Evolutionary conservation across 345 rosid species (phyloP).

Genomic region (Arabis hirsuta): DNA sequence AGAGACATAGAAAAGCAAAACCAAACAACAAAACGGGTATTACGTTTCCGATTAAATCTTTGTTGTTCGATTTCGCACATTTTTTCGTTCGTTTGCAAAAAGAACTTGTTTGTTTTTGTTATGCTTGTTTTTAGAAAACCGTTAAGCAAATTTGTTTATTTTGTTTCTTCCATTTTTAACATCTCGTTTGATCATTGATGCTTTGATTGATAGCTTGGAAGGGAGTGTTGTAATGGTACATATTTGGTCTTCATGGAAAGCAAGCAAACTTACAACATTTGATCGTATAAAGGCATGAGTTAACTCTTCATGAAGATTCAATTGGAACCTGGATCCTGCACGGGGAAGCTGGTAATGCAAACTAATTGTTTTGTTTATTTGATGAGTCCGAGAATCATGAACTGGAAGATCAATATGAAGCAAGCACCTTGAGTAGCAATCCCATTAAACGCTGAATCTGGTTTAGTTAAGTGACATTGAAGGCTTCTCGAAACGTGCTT

Average conservation of each 20-base stretch:
- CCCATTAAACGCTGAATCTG: slow-evolving; percentile 89
- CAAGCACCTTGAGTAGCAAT: slow-evolving; percentile 75
- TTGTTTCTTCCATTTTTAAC: neutral
- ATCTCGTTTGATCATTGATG: slow-evolving; percentile 23
- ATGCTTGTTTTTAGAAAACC: slow-evolving; percentile 21
- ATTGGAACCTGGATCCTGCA: slow-evolving; percentile 71
- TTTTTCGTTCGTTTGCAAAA: neutral
- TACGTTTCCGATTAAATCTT: slow-evolving; percentile 53
- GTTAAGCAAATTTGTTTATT: neutral
- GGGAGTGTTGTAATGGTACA: slow-evolving; percentile 34
- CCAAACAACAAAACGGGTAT: slow-evolving; percentile 66
- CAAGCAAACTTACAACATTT: slow-evolving; percentile 17
- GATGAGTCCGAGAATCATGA: slow-evolving; percentile 78
- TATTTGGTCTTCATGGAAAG: slow-evolving; percentile 24
- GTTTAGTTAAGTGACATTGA: slow-evolving; percentile 82
- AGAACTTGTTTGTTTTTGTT: slow-evolving; percentile 13
- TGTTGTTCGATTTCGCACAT: slow-evolving; percentile 7
- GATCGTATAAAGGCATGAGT: neutral
- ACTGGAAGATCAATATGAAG: slow-evolving; percentile 90
- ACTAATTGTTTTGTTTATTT: slow-evolving; percentile 85
- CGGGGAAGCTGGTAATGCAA: slow-evolving; percentile 92
- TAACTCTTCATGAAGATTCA: slow-evolving; percentile 4
- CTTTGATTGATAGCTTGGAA: slow-evolving; percentile 25
- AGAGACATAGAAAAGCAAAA: slow-evolving; percentile 76
- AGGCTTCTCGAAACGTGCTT: slow-evolving; percentile 88